A percentile compares a stretch with the other conserved stretches of the same genome.
These are phyloP conservation scores for Larix kaempferi DNA, from an alignment of 75 land plant species.

Conservation along the genomic window DNA sequence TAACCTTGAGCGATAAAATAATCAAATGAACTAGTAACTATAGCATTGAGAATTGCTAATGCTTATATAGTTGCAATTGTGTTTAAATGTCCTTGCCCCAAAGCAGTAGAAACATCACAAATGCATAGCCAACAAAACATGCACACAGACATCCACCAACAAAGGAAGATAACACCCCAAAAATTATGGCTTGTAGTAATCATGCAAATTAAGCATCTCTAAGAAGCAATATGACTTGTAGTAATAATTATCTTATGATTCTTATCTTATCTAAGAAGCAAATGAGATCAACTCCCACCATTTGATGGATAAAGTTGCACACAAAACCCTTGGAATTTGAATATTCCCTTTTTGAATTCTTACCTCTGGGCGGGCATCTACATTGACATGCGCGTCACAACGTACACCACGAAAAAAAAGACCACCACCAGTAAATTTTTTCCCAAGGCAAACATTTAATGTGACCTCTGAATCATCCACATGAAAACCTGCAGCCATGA, in stretches of 20 bases:
- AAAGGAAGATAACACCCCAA: background rate
- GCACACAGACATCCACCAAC: background rate
- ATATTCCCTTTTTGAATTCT: background rate
- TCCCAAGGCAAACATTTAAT: conserved; percentile 52
- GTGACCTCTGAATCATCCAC: conserved; percentile 62
- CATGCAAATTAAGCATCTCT: background rate
- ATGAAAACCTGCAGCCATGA: conserved; percentile 39
- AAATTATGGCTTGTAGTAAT: background rate
- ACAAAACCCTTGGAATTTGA: background rate
- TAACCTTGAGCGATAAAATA: background rate
- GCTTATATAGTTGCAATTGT: background rate
- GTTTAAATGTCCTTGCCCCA: background rate
- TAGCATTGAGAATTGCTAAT: background rate
- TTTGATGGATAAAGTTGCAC: background rate
- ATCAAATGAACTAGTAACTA: background rate
- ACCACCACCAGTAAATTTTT: conserved; percentile 46
- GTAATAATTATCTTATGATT: too few relatives aligned
- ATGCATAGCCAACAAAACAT: background rate
- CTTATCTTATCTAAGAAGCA: too few relatives aligned
- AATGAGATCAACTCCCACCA: too few relatives aligned
- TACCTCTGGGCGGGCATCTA: conserved; percentile 47
- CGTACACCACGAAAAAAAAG: conserved; percentile 58
- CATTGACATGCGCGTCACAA: conserved; percentile 53
- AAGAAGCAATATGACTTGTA: background rate
- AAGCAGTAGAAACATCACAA: background rate